Evolutionary conservation across 2,329 filamentous ascomycete species (phyloP), one percentile per base, ranked within the genome.

Genomic region (Arthrobotrys sinensis): DNA sequence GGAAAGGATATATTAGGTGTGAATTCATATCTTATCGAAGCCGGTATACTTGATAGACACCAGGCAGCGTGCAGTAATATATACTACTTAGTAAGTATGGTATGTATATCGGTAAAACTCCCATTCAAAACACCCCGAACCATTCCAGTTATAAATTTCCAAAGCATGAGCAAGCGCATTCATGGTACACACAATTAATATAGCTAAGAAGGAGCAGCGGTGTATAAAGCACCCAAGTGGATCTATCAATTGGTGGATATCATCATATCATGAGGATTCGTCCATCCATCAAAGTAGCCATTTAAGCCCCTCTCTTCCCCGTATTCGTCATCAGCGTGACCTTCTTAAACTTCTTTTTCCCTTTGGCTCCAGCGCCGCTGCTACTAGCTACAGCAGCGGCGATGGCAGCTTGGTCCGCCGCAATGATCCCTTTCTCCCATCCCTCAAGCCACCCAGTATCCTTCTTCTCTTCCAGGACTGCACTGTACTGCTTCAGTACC

Each of bases 371-470:
- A 8, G 84, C 84, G 1, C 83, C 82, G 55, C 28, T 80, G 65
- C 34, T 57, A 69, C 72, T 11, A 81, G 21, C 79, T 76, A 46
- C 81, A 79, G 7, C 81, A 81, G 34, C 50, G 11, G 38, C 53
- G 86, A 83, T 60, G 87, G 79, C 19, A 87, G 66, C 88, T 86
- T 62, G 89, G 86, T 69, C 93, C 91, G 53, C 66, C 1, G 89
- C 88, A 12, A 90, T 86, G 14, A 97, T 83, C 71, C 97, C 89
- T 72, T 91, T 90, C 82, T 97, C 93, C 91, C 91, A 93, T 1
- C 91, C 93, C 81, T 92, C 91, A 14, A 95, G 86, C 94, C 94
- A 97, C 0, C 94, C 95, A 79, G 94, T 90, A 6, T 53, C 63
- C 10, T 76, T 83, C 83, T 57, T 66, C 52, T 73, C 63, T n/a